Base-by-base conservation (phyloP, 1,284 basidiomycete genomes). In the Tilletia horrida region DNA sequence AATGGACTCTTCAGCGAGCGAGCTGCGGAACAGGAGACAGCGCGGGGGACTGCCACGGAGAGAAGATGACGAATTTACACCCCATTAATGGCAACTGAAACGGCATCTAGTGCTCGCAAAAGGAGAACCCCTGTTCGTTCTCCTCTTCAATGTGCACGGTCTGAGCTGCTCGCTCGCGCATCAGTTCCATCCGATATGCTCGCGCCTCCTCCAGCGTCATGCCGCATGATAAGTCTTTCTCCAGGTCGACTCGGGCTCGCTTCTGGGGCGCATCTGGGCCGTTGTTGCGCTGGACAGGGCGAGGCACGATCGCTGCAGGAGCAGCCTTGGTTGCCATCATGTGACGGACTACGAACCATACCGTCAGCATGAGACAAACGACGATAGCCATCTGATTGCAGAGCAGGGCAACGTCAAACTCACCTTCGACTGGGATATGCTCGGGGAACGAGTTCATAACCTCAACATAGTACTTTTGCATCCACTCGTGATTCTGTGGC, bases 401-500 rank as follows among this genome's bases (percentile, higher is more conserved):
- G 8, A 55, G 9, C 23, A 27, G 27, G 52, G n/a, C n/a, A n/a
- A n/a, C n/a, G n/a, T 7, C 52, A 4, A 27, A 35, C 55, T 59
- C 29, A 59, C 55, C 27, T 40, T 59, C 55, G 14, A 18, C 31
- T 9, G 55, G 55, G 8, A 59, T 11, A 25, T 7, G 23, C 13
- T 25, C 27, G n/a, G 55, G 55, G 18, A 59, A 29, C 27, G 55
- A 31, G 18, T 18, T 29, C 14, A 35, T 31, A 3, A 59, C 16
- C 3, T 31, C 14, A 3, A n/a, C 27, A 29, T 18, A 35, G 29
- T 40, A 40, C 27, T 13, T 40, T 3, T 29, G 27, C 55, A 65
- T 65, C 63, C 63, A 65, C 8, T 31, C 84, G 85, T 29, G 44
- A 52, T 73, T 73, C 73, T 86, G 85, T 18, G 83, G 84, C 0